Conservation (phyloP, 495 filamentous ascomycete genomes). For the Chaetomium tenue region DNA sequence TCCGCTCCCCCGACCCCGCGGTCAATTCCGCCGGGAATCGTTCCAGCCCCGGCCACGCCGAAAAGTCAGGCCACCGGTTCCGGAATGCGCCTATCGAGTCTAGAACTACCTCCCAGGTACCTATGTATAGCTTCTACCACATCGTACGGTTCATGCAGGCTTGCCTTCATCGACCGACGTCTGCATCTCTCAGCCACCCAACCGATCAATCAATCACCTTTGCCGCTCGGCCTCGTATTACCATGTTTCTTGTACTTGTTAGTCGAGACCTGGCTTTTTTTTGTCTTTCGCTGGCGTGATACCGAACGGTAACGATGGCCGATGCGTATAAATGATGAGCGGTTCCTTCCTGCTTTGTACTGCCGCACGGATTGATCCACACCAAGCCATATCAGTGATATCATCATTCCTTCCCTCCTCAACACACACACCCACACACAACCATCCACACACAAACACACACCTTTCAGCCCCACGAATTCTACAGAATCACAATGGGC, state of each 20-base stretch:
- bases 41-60: background rate
- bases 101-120: background rate
- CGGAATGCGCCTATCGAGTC: background rate
- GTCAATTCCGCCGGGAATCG: background rate
- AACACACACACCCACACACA: background rate
- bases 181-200: conserved; percentile 14
- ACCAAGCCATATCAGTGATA: conserved; percentile 7
- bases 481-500: conserved; percentile 30
- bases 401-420: background rate
- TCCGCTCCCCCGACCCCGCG: conserved; percentile 14
- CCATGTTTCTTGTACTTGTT: background rate
- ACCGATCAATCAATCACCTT: background rate
- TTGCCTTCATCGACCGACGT: conserved; percentile 13
- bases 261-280: background rate
- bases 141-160: conserved; percentile 26
- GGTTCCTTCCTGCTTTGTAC: conserved; percentile 7
- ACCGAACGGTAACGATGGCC: background rate
- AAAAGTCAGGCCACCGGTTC: conserved; percentile 10
- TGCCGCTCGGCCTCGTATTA: conserved; percentile 12
- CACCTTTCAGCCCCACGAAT: background rate
- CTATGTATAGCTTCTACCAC: background rate
- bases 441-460: too few species aligned
- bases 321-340: conserved; percentile 6
- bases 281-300: background rate
- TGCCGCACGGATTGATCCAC: background rate